A percentile compares a stretch with the other conserved stretches of the same genome.
Conservation (phyloP, 768 basidiomycete genomes). For the Kwoniella pini region DNA sequence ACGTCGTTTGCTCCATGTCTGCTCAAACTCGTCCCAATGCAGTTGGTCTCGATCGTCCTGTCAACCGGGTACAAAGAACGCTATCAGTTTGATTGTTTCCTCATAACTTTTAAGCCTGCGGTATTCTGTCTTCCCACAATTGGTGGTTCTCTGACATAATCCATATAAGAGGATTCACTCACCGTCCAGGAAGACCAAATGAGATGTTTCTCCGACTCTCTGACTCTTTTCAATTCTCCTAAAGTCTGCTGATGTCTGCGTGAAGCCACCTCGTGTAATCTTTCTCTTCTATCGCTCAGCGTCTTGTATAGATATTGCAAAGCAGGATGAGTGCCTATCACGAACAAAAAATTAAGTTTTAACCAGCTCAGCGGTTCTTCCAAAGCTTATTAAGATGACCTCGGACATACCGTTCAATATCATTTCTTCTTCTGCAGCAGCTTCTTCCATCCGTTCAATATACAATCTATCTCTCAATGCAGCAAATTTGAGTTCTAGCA, state of each 20-base stretch:
- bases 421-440: slow-evolving; percentile 83
- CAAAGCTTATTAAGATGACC: not conserved
- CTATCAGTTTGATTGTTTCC: not conserved
- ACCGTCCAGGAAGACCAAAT: slow-evolving; percentile 95
- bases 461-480: slow-evolving; percentile 81
- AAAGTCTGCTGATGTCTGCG: slow-evolving; percentile 70
- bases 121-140: too few species aligned
- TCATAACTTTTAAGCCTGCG: too few species aligned
- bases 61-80: not conserved
- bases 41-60: slow-evolving; percentile 76
- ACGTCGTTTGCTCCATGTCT: slow-evolving; percentile 81
- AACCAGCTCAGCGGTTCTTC: not conserved
- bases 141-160: too few species aligned
- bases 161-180: slow-evolving; percentile 46
- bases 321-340: slow-evolving; percentile 81
- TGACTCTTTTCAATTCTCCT: slow-evolving; percentile 64
- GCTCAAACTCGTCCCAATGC: slow-evolving; percentile 83
- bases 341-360: not conserved
- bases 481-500: slow-evolving; percentile 91
- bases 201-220: slow-evolving; percentile 69
- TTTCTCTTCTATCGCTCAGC: slow-evolving; percentile 73
- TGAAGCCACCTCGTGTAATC: slow-evolving; percentile 77
- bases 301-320: slow-evolving; percentile 77
- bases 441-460: slow-evolving; percentile 88
- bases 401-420: slow-evolving; percentile 66